Base-by-base conservation (phyloP, 2,329 filamentous ascomycete species). In the Metarhizium humberi region DNA sequence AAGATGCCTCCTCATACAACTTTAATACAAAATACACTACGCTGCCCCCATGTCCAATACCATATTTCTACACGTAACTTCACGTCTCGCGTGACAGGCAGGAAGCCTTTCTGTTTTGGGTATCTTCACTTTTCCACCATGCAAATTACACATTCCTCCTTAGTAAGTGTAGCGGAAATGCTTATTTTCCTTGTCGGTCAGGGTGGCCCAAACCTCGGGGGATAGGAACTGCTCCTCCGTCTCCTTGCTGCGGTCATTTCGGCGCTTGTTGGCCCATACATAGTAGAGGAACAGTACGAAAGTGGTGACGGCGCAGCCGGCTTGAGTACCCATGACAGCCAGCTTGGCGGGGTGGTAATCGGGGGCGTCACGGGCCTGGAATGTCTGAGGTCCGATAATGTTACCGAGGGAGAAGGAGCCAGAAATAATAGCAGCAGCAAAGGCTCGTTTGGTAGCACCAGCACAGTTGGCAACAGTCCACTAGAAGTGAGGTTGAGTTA, bases 181-280 rank as follows among this genome's bases (percentile, higher is more conserved):
- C 61, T 73, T 75, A 61, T 85, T 84, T 67, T 84, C 75, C 62
- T 66, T 74, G 57, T 84, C 81, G 6, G 80, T 84, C 69, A 79
- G 65, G 29, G 75, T 72, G 42, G 68, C 69, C 75, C 71, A 82
- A 4, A 70, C 69, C 56, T 76, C 71, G 2, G 69, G 71, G 8
- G 66, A 64, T 68, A 74, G 63, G 59, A 69, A 74, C 1, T 63
- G 62, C 16, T 74, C 74, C 59, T 78, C 73, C 18, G 62, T 66
- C 55, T 71, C 64, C 30, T 64, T 61, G 20, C 62, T 64, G 46
- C 54, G 56, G 52, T 63, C 63, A 45, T 60, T 57, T 36, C 71
- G 67, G 57, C 60, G 69, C 65, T 72, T 73, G 64, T 78, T 77
- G 59, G 76, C 73, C 72, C 71, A 77, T 10, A 68, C 63, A 60